Percentiles rank a stretch among this genome's conserved stretches.
These are phyloP conservation scores for Rosa persica DNA, from an alignment of 306 rosid species.

Conservation along the genomic window DNA sequence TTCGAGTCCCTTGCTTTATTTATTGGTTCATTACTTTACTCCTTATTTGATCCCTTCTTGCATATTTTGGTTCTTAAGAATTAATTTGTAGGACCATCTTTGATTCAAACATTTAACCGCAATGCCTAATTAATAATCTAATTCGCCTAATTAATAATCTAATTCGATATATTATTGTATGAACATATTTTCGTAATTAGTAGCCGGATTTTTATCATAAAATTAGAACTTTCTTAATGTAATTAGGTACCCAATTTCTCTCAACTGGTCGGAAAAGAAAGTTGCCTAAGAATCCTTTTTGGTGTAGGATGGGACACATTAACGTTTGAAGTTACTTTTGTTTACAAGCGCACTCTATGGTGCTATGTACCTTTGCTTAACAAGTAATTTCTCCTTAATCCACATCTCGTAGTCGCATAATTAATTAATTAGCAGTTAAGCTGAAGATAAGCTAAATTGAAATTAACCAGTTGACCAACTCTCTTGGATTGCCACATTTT, in stretches of 20 bases:
- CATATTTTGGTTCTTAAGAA: background rate
- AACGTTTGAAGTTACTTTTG: constrained; percentile 35
- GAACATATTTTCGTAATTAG: background rate
- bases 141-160: background rate
- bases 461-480: constrained; percentile 48
- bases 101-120: constrained; percentile 6
- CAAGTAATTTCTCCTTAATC: constrained; percentile 35
- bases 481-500: constrained; percentile 37
- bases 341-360: constrained; percentile 37
- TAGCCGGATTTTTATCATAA: background rate
- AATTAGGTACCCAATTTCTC: background rate
- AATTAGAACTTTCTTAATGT: background rate
- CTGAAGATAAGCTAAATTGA: constrained; percentile 15
- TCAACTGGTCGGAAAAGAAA: background rate
- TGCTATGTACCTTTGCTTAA: constrained; percentile 52
- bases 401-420: constrained; percentile 27
- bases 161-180: background rate
- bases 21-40: constrained; percentile 9
- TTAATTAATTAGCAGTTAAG: constrained; percentile 24
- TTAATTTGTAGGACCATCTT: background rate
- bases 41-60: constrained; percentile 2
- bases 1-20: constrained; percentile 10
- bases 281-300: constrained; percentile 18
- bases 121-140: background rate
- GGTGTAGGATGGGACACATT: constrained; percentile 53